These are phyloP conservation scores for Podaxis pistillaris DNA, from an alignment of 768 basidiomycete genomes.

Conservation along the genomic window DNA sequence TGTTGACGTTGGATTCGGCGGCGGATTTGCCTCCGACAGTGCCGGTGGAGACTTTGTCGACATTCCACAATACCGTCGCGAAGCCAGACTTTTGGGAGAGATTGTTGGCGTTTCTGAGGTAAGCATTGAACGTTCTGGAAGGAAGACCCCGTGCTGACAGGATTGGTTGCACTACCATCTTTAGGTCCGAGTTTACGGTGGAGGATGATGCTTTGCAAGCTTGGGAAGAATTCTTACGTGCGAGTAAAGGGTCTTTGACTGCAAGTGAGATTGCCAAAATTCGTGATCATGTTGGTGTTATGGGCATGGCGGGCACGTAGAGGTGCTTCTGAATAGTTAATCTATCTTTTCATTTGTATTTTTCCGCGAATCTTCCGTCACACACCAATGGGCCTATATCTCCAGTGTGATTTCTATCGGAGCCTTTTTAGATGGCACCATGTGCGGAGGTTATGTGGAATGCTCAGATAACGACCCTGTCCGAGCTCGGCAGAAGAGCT, in stretches of 20 bases:
- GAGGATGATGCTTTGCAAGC: slow-evolving; percentile 64
- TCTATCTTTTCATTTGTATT: neutral
- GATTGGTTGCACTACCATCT: neutral
- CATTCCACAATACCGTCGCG: slow-evolving; percentile 70
- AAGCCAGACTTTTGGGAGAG: slow-evolving; percentile 80
- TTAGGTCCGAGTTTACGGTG: slow-evolving; percentile 60
- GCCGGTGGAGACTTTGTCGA: slow-evolving; percentile 44
- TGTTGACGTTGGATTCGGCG: slow-evolving; percentile 62
- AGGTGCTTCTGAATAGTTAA: neutral
- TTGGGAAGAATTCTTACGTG: slow-evolving; percentile 86
- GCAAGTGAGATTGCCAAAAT: slow-evolving; percentile 90
- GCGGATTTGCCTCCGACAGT: slow-evolving; percentile 33
- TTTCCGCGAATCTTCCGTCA: neutral
- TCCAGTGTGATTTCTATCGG: too few relatives aligned
- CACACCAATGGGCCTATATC: neutral
- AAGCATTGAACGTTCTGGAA: slow-evolving; percentile 21
- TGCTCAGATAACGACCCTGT: too few relatives aligned
- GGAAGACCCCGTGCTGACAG: neutral
- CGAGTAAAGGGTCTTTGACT: slow-evolving; percentile 76
- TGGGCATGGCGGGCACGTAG: slow-evolving; percentile 84
- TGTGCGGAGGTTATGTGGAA: too few relatives aligned
- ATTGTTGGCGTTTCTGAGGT: slow-evolving; percentile 65
- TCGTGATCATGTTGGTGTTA: slow-evolving; percentile 81
- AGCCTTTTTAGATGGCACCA: too few relatives aligned
- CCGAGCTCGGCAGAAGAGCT: too few relatives aligned